Evolutionary conservation across 495 filamentous ascomycete genomes (phyloP), one percentile per base, ranked within the genome.

Genomic region (Xylaria sp.): DNA sequence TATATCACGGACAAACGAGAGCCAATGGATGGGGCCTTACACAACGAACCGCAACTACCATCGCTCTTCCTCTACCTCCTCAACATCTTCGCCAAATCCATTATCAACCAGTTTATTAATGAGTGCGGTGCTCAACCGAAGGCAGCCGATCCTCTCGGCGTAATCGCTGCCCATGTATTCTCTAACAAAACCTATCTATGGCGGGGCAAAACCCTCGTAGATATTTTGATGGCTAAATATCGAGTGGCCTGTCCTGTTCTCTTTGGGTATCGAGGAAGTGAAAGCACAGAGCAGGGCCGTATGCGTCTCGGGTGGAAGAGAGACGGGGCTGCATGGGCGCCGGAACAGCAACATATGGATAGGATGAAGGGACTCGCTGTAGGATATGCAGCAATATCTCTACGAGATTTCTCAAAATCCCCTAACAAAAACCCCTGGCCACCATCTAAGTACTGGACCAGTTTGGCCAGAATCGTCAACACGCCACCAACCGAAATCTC

Each of bases 221-320:
- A 98, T 72, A 92, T 98, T 64, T 80, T 98, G 26, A 88, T 97
- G 76, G 94, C 96, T 37, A 97, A 98, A 78, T 91, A 93, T 71
- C 89, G 93, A 50, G 84, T 90, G 6, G 85, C 88, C 33, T 97
- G 94, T 75, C 95, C 97, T 5, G 90, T 94, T 14, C 84, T 99
- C 14, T 98, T 93, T 79, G 97, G 97, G 24, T 90, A 94, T 74
- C 86, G 87, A 26, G 95, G 93, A 43, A 88, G 83, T 61, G 93
- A 97, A 73, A 90, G 87, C 62, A 97, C 92, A 0, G 85, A 90
- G 57, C 82, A 85, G 24, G 94, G 94, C 6, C 85, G 88, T 9
- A 73, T 77, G 43, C 86, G 88, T n/a, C 77, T 98, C 1, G 95
- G 95, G 5, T 97, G 94, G 94, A 88, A 85, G 70, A 86, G 87